Percentiles rank a stretch among this genome's conserved stretches.
phyloP scores from a whole-genome alignment of 176 grass and related monocot species.

The Aechmea fasciata region DNA sequence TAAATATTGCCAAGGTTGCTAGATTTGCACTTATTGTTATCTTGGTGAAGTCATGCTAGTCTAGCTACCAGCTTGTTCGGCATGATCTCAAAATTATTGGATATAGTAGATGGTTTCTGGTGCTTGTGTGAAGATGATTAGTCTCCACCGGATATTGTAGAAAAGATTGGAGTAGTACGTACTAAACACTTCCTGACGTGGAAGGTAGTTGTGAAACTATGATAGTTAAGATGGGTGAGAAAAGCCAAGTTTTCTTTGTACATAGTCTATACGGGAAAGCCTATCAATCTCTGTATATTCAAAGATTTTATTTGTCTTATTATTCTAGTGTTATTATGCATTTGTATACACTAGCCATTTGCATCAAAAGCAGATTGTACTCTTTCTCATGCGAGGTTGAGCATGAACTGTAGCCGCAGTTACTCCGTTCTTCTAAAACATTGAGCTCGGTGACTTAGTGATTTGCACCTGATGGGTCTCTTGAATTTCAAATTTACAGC shows the following conservation, averaged over 20 bases:
- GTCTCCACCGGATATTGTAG: neutral
- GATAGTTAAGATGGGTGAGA: neutral
- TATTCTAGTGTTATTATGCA: too few relatives aligned
- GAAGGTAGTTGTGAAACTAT: neutral
- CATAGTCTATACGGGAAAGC: too few relatives aligned
- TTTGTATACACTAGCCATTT: too few relatives aligned
- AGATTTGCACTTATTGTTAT: too few relatives aligned
- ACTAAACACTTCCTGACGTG: neutral
- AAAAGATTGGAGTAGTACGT: neutral
- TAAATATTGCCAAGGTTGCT: too few relatives aligned
- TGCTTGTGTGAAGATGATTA: neutral
- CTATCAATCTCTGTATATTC: too few relatives aligned
- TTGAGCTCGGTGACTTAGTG: neutral
- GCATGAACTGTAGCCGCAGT: too few relatives aligned
- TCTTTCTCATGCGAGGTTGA: too few relatives aligned
- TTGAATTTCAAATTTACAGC: slow-evolving; percentile 6
- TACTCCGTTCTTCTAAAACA: neutral
- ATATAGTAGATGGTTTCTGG: neutral
- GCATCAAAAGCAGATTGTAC: too few relatives aligned
- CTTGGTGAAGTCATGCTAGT: neutral
- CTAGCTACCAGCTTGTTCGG: neutral
- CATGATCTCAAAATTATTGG: neutral
- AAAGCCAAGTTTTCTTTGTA: neutral
- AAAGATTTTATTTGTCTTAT: too few relatives aligned
- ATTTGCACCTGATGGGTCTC: neutral